Evolutionary conservation across 495 filamentous ascomycete genomes (phyloP).

Genomic region (Penicillium arizonense): DNA sequence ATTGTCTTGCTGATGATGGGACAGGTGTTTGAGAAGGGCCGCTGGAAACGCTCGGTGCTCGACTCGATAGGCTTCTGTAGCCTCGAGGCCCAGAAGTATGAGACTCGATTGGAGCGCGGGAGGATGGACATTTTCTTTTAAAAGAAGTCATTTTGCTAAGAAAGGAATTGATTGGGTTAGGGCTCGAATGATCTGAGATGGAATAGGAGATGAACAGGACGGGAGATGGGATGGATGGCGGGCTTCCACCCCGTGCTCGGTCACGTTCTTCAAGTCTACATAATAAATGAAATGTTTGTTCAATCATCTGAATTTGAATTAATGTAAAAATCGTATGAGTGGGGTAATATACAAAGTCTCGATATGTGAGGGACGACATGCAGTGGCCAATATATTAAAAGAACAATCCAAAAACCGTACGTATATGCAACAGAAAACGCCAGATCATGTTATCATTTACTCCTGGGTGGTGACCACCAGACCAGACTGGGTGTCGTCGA

Average conservation of each 20-base stretch:
- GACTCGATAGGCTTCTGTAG: conserved; percentile 2
- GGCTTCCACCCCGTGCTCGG: not conserved
- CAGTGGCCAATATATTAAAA: conserved; percentile 5
- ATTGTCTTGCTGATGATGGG: conserved; percentile 4
- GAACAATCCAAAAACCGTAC: conserved; percentile 2
- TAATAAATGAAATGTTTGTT: not conserved
- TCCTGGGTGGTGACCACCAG: conserved; percentile 29
- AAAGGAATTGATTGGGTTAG: not conserved
- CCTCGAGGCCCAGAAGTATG: conserved; percentile 13
- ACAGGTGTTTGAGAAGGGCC: conserved; percentile 2
- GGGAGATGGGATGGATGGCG: not conserved
- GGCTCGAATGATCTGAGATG: not conserved
- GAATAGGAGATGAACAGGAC: not conserved
- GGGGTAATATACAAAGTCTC: conserved; percentile 15
- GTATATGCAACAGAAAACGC: conserved; percentile 9
- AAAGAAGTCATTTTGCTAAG: conserved; percentile 13
- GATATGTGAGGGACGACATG: conserved; percentile 14
- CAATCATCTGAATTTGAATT: conserved; percentile 6
- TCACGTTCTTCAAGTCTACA: conserved; percentile 7
- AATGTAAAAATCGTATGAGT: conserved; percentile 6
- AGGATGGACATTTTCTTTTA: conserved; percentile 26
- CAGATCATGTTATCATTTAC: conserved; percentile 11
- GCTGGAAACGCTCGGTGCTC: conserved; percentile 1
- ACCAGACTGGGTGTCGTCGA: conserved; percentile 48
- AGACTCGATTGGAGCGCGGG: conserved; percentile 8